Base-by-base conservation (phyloP, 1,284 basidiomycete genomes). In the Coriolopsis trogii region DNA sequence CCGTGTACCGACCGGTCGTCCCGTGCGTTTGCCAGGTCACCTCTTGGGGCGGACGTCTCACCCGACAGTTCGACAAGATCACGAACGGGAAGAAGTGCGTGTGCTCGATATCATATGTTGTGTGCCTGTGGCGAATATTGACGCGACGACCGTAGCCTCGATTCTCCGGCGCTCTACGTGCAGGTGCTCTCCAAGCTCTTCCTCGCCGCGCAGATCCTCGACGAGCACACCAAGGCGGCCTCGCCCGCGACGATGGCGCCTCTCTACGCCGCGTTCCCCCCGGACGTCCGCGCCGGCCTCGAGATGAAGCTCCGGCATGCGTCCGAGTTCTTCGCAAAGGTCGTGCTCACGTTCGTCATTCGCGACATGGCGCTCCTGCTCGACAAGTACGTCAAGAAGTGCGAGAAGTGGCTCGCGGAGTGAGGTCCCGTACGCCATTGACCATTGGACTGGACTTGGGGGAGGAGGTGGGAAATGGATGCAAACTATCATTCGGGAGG, bases 341-440 rank as follows among this genome's bases (percentile, higher is more conserved):
- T 97, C 49, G 81, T 99, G 38, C 77, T 97, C 49, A 91, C 91
- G 8, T 97, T 97, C 70, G 91, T 98, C 57, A 82, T 98, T 63
- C 87, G 89, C 41, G 89, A 91, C 67, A 77, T 91, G 59, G 87
- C 88, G 42, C 85, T 85, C 62, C 76, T 98, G 50, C 77, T 98
- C 60, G 95, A 98, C 76, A 95, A 93, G 73, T 93, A 91, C 68
- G 89, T 86, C 59, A 93, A 93, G 78, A 90, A 90, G 67, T 90
- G 89, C 70, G 90, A 91, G 72, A 91, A 91, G 71, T 91, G 89
- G 88, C 77, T 93, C 36, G 88, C 83, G 33, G 90, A 92, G 65
- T 91, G 61, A 50, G 30, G 4, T 8, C 21, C 25, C 15, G 10
- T n/a, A n/a, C n/a, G n/a, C n/a, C n/a, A n/a, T n/a, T n/a, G n/a